Evolutionary conservation across 352 stramenopile genomes (phyloP).

Genomic region (Phytophthora pinifolia): DNA sequence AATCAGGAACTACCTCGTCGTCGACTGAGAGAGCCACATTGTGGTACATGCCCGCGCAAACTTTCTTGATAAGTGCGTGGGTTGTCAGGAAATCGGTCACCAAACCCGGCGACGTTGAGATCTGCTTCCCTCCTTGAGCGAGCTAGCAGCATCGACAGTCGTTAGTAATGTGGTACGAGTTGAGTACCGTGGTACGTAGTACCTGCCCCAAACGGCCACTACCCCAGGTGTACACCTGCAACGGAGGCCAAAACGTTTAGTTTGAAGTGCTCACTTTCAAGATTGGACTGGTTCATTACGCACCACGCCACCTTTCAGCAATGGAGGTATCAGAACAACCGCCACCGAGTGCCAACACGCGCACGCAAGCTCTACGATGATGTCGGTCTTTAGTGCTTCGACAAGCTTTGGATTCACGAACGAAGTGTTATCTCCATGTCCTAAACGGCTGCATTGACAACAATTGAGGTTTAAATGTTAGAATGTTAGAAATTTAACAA

Average conservation of each 20-base stretch:
- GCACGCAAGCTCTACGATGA: constrained; percentile 81
- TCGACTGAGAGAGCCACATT: constrained; percentile 91
- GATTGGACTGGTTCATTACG: constrained; percentile 6
- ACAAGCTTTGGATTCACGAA: constrained; percentile 76
- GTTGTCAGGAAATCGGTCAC: constrained; percentile 82
- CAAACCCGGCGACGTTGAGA: constrained; percentile 63
- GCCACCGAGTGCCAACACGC: constrained; percentile 89
- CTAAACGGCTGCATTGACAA: constrained; percentile 46
- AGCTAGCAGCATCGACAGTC: constrained; percentile 31
- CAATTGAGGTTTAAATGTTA: not conserved
- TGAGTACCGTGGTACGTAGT: constrained; percentile 9
- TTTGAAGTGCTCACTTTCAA: not conserved
- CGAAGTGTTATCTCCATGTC: constrained; percentile 70
- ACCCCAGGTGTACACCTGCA: constrained; percentile 91
- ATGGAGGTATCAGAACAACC: constrained; percentile 85
- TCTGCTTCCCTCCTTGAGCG: constrained; percentile 72
- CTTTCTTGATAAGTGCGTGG: constrained; percentile 83
- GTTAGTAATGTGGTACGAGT: too few relatives aligned
- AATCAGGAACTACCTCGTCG: too few relatives aligned
- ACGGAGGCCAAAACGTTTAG: not conserved
- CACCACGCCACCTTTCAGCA: constrained; percentile 80
- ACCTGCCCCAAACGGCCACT: constrained; percentile 92
- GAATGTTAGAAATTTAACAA: not conserved
- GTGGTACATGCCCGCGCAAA: constrained; percentile 90
- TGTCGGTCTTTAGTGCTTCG: constrained; percentile 64